Percentiles rank a stretch among this genome's conserved stretches.
Evolutionary conservation across 2,329 filamentous ascomycete genomes (phyloP).

Genomic region (Penicillium occitanis): DNA sequence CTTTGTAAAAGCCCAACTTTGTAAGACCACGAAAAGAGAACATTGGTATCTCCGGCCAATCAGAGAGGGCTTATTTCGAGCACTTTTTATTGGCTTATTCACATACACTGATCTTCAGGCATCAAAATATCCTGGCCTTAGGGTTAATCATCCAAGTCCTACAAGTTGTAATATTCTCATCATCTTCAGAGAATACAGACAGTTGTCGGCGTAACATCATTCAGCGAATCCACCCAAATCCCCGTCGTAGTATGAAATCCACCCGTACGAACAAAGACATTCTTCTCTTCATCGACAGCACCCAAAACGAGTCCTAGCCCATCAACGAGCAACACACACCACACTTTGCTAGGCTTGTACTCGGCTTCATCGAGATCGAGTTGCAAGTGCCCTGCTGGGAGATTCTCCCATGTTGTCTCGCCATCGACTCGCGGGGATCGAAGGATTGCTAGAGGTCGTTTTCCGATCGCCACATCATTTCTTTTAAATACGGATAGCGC

Average conservation of each 20-base stretch:
- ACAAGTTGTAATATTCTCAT: not conserved
- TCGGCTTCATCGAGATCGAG: constrained; percentile 9
- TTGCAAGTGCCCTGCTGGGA: constrained; percentile 1
- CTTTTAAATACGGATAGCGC: not conserved
- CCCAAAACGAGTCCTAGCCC: constrained; percentile 5
- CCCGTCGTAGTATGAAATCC: not conserved
- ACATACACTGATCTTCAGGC: not conserved
- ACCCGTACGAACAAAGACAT: constrained; percentile 9
- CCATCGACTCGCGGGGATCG: not conserved
- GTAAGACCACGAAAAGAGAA: not conserved
- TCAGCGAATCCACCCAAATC: constrained; percentile 2
- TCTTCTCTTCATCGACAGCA: constrained; percentile 1
- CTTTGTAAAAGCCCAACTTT: too few species aligned
- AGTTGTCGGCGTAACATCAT: not conserved
- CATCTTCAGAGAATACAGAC: constrained; percentile 7
- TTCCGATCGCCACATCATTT: not conserved
- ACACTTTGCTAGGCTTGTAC: constrained; percentile 4
- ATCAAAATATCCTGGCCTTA: not conserved
- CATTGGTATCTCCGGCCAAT: not conserved
- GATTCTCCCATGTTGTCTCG: not conserved
- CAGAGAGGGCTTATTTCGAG: not conserved
- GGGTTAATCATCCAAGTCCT: not conserved
- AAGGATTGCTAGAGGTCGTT: not conserved
- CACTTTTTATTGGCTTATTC: not conserved
- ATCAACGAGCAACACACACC: constrained; percentile 12